Percentiles rank a stretch among this genome's conserved stretches.
These are phyloP conservation scores for Mycena galericulata DNA, from an alignment of 768 basidiomycete genomes.

Conservation along the genomic window DNA sequence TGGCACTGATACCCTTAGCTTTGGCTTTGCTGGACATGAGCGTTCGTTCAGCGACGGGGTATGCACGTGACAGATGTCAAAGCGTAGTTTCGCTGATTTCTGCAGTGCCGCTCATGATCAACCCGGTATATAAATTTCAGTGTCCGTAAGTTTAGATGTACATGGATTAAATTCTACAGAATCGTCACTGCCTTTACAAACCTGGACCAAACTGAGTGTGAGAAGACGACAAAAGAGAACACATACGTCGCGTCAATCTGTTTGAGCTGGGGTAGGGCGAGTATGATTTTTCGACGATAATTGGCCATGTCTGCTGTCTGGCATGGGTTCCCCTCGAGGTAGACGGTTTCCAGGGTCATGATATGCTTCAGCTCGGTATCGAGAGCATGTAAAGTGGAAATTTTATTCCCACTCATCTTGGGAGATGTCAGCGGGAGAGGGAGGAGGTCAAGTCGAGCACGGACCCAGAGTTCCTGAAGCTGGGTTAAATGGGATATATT, in stretches of 20 bases:
- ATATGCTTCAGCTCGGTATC: constrained; percentile 74
- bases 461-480: constrained; percentile 96
- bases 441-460: constrained; percentile 34
- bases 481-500: constrained; percentile 80
- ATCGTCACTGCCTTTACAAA: constrained; percentile 28
- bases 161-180: background rate
- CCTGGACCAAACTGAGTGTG: constrained; percentile 8
- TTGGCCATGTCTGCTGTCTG: constrained; percentile 80
- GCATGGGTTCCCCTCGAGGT: constrained; percentile 95
- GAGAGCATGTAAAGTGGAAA: constrained; percentile 75
- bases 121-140: background rate
- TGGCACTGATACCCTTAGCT: constrained; percentile 76
- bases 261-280: constrained; percentile 87
- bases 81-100: background rate
- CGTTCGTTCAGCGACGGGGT: constrained; percentile 44
- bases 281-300: constrained; percentile 91
- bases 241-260: constrained; percentile 98
- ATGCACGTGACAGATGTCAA: constrained; percentile 16
- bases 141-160: background rate
- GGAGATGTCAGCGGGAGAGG: background rate
- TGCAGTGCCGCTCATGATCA: background rate
- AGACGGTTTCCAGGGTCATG: constrained; percentile 82
- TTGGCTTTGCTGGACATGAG: constrained; percentile 69
- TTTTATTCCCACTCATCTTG: constrained; percentile 92
- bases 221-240: background rate